Conservation (phyloP, 192 early-diverging fungal species). For the Coemansia sp. region DNA sequence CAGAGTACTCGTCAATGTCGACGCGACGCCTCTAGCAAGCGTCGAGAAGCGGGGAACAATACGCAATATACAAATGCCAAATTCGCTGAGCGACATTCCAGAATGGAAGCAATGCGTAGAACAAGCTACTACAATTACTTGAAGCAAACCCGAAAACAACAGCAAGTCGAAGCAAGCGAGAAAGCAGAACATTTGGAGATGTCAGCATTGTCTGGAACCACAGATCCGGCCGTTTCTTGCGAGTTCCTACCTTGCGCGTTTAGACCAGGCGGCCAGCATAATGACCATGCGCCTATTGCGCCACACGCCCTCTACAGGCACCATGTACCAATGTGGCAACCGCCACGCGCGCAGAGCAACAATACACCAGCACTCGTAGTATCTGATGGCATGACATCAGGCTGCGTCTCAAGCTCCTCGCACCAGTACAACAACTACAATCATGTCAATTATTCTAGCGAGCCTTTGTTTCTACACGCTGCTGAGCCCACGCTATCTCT, state of each 20-base stretch:
- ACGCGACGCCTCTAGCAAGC: neutral
- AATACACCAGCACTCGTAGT: neutral
- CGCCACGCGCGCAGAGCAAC: neutral
- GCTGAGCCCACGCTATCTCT: slow-evolving; percentile 12
- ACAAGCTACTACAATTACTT: neutral
- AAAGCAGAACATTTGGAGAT: neutral
- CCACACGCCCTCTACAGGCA: slow-evolving; percentile 3
- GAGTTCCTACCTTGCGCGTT: neutral
- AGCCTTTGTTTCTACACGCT: neutral
- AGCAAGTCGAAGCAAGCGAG: neutral
- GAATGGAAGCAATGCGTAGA: neutral
- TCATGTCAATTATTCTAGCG: neutral
- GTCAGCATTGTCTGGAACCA: neutral
- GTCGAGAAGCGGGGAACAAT: neutral
- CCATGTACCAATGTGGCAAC: slow-evolving; percentile 12
- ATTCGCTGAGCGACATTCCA: neutral
- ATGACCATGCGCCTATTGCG: slow-evolving; percentile 1
- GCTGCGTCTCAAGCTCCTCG: neutral
- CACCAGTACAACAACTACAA: neutral
- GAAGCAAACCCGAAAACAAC: neutral
- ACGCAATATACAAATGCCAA: neutral
- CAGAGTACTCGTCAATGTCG: neutral
- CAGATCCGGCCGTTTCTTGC: neutral
- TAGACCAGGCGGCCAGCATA: neutral
- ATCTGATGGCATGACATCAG: slow-evolving; percentile 8